Percentiles rank a stretch among this genome's conserved stretches.
These are phyloP conservation scores for Dactylorhiza incarnata DNA, from an alignment of 106 monocot species.

Conservation along the genomic window DNA sequence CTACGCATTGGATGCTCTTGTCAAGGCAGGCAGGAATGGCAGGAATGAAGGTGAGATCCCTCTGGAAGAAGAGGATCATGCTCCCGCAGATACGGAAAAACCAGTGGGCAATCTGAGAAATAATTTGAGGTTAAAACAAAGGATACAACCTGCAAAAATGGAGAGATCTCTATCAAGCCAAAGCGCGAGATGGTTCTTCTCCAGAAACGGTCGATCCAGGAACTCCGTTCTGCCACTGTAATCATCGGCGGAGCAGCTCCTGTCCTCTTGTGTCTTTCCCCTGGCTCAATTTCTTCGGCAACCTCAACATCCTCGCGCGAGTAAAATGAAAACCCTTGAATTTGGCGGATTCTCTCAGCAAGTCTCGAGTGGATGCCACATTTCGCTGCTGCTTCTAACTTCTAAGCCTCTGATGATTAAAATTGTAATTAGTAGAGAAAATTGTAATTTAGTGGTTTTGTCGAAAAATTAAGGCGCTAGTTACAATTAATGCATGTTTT, in stretches of 20 bases:
- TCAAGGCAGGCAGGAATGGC: neutral
- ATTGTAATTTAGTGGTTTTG: too few species aligned
- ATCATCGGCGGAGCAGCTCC: neutral
- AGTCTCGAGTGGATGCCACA: neutral
- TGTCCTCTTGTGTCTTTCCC: neutral
- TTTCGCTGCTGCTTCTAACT: too few species aligned
- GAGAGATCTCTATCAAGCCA: conserved; percentile 28
- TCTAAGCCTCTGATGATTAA: too few species aligned
- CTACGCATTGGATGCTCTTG: conserved; percentile 10
- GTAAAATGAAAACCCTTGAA: conserved; percentile 1
- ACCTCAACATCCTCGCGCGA: neutral
- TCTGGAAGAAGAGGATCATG: neutral
- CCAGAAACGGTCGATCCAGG: conserved; percentile 17
- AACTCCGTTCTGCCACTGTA: conserved; percentile 32
- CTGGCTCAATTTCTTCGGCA: neutral
- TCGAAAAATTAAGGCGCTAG: too few species aligned
- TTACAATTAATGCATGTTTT: too few species aligned
- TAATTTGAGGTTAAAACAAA: neutral
- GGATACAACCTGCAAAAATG: conserved; percentile 3
- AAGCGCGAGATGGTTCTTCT: conserved; percentile 27
- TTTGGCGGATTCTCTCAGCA: conserved; percentile 2
- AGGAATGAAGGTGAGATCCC: too few species aligned
- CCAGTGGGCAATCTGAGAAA: conserved; percentile 9
- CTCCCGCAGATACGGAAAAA: conserved; percentile 2
- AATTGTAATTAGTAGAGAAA: too few species aligned